phyloP scores from a whole-genome alignment of 805 yeast species.

The Limtongozyma cylindracea region DNA sequence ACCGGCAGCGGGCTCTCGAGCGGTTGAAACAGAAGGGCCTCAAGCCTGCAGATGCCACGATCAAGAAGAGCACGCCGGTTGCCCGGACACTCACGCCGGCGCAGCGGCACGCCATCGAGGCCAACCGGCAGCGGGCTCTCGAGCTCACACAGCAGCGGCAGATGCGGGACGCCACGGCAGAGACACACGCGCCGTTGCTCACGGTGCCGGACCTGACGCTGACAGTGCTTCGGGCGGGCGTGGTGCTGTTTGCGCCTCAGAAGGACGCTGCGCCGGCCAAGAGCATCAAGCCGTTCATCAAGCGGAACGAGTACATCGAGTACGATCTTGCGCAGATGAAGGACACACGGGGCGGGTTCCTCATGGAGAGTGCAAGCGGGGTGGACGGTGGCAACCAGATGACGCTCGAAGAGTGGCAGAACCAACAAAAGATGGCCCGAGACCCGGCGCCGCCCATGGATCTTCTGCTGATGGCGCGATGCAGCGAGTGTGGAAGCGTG shows the following conservation, averaged over 20 bases:
- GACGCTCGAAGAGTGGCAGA: constrained; percentile 22
- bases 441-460: constrained; percentile 55
- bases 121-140: constrained; percentile 26
- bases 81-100: constrained; percentile 20
- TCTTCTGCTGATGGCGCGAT: constrained; percentile 49
- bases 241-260: no score
- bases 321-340: constrained; percentile 81
- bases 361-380: constrained; percentile 8
- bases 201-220: no score
- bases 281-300: constrained; percentile 12
- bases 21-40: constrained; percentile 9
- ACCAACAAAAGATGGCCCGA: constrained; percentile 10
- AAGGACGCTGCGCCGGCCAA: background rate
- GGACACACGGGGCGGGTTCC: constrained; percentile 72
- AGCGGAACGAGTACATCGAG: constrained; percentile 46
- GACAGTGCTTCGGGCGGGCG: no score
- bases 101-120: constrained; percentile 21
- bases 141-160: no score
- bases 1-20: constrained; percentile 26
- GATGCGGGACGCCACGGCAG: no score
- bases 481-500: constrained; percentile 59
- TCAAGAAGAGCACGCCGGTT: no score
- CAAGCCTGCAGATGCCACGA: constrained; percentile 13
- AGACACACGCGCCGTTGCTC: no score
- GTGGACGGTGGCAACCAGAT: constrained; percentile 17